Percentiles rank a stretch among this genome's conserved stretches.
Conservation (phyloP, 129 eudicot genomes). For the Rutidosis leptorrhynchoides region DNA sequence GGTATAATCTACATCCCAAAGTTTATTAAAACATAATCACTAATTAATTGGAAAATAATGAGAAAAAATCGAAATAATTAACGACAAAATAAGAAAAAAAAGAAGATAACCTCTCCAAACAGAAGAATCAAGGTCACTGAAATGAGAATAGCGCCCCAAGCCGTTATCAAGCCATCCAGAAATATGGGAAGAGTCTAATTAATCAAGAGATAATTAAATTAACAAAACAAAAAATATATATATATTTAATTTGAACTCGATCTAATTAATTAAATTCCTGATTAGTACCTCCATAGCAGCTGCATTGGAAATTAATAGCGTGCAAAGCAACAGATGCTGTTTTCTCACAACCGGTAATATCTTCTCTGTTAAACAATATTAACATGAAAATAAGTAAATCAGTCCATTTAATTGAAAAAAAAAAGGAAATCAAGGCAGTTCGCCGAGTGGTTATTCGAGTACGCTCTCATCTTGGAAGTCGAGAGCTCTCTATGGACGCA, state of each 20-base stretch:
- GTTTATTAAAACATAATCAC: conserved; percentile 8
- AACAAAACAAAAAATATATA: too few species aligned
- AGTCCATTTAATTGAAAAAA: too few species aligned
- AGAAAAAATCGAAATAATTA: too few species aligned
- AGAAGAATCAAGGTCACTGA: conserved; percentile 90
- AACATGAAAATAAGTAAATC: too few species aligned
- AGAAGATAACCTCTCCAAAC: conserved; percentile 96
- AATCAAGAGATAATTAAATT: conserved; percentile 9
- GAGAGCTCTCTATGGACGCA: too few species aligned
- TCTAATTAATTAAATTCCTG: too few species aligned
- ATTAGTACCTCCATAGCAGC: conserved; percentile 99
- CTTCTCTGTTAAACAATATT: conserved; percentile 47
- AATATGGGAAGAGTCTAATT: conserved; percentile 99
- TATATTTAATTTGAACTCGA: too few species aligned
- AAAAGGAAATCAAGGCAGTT: too few species aligned
- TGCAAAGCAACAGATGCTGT: conserved; percentile 87
- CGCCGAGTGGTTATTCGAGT: too few species aligned
- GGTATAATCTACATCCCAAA: conserved; percentile 99
- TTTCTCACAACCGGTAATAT: conserved; percentile 84
- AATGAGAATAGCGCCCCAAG: conserved; percentile 95
- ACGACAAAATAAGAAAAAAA: too few species aligned
- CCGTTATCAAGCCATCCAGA: conserved; percentile 66
- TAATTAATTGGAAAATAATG: background rate
- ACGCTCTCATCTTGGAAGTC: too few species aligned
- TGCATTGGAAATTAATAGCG: conserved; percentile 91